Evolutionary conservation across 2,329 filamentous ascomycete genomes (phyloP), one percentile per base, ranked within the genome.

Genomic region (Neofusicoccum sp.): DNA sequence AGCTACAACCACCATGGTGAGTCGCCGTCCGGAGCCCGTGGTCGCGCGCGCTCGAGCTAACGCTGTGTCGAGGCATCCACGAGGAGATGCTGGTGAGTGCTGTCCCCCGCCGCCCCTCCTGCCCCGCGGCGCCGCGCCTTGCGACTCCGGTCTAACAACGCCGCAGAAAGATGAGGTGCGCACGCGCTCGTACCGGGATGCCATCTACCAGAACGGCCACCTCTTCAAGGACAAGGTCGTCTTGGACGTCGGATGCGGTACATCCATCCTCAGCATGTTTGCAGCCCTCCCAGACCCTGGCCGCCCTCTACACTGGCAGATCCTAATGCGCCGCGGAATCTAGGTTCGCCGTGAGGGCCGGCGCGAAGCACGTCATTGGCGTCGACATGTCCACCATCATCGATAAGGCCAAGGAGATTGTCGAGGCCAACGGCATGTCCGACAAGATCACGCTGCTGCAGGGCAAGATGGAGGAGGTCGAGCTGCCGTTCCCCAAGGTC

Each of bases 361-460:
- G 95, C 75, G 95, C 95, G 64, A 98, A 97, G 83, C 95, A 99
- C 79, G 95, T 99, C 70, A 96, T 98, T 70, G 95, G 95, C 72
- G 95, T 99, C 63, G 95, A 99, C 80, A 99, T 98, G 94, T 99
- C 95, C 37, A 97, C 94, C 71, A 99, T 99, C 79, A 97, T 99
- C 81, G 92, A 96, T 81, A 99, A 99, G 85, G 95, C 95, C 48
- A 89, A 88, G 73, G 91, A 98, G 83, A 99, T 99, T 69, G 95
- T 98, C 74, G 88, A 88, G 76, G 86, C 85, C 70, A 99, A 99
- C 78, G 93, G 94, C 71, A 88, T 99, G 85, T 85, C 89, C 60
- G 90, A 94, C 82, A 96, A 97, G 86, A 97, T 99, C 78, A 98
- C 95, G 60, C 87, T 99, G 65, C 87, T 99, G 67, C 95, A 98